These are phyloP conservation scores for Cinchona pubescens DNA, from an alignment of 257 asterid genomes.

Conservation along the genomic window DNA sequence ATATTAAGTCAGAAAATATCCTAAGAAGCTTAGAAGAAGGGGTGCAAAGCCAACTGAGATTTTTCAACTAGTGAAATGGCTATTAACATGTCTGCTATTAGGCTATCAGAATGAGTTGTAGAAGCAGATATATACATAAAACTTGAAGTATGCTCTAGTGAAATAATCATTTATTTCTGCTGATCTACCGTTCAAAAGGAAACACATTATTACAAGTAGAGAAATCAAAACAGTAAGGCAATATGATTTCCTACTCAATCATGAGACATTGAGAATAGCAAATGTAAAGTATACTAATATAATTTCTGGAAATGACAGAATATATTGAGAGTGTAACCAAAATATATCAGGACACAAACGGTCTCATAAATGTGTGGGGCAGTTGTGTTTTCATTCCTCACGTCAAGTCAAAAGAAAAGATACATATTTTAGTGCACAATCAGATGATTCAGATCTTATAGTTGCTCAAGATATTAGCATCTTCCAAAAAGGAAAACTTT, in stretches of 20 bases:
- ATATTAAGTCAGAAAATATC: not conserved
- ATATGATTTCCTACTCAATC: conserved; percentile 6
- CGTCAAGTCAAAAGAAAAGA: conserved; percentile 20
- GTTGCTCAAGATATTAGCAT: conserved; percentile 25
- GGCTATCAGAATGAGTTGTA: conserved; percentile 3
- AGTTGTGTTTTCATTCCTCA: conserved; percentile 17
- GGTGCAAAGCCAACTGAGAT: not conserved
- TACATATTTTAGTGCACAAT: conserved; percentile 16
- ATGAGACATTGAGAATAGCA: conserved; percentile 5
- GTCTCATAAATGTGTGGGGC: conserved; percentile 26
- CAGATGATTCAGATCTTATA: conserved; percentile 18
- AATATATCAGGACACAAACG: conserved; percentile 11
- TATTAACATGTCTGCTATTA: conserved; percentile 6
- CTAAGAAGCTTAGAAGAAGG: not conserved
- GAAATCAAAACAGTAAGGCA: not conserved
- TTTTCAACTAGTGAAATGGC: not conserved
- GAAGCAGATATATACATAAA: not conserved
- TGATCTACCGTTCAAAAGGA: not conserved
- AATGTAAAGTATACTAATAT: conserved; percentile 7
- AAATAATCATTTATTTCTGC: conserved; percentile 10
- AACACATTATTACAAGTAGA: not conserved
- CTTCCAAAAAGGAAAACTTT: conserved; percentile 29
- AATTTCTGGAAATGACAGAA: conserved; percentile 8
- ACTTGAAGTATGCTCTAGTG: not conserved
- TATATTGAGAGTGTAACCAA: not conserved